Conservation (phyloP, 495 filamentous ascomycete species). For the Rhypophila decipiens region DNA sequence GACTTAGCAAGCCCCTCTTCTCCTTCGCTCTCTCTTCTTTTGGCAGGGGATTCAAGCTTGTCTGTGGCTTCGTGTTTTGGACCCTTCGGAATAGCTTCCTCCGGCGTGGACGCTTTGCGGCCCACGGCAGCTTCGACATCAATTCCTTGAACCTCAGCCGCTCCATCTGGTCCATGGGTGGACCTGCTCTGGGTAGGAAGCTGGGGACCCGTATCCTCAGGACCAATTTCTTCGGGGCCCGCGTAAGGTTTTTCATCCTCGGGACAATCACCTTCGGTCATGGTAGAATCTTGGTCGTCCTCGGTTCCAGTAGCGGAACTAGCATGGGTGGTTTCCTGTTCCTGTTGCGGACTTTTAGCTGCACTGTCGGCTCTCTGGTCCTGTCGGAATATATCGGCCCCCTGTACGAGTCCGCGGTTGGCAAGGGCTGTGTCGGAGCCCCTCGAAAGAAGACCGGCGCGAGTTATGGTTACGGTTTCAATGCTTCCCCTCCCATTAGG, state of each 20-base stretch:
- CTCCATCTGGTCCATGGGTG: conserved; percentile 18
- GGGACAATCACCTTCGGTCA: conserved; percentile 16
- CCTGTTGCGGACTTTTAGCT: conserved; percentile 40
- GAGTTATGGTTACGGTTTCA: conserved; percentile 62
- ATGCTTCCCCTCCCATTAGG: conserved; percentile 64
- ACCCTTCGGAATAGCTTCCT: conserved; percentile 11
- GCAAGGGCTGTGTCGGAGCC: conserved; percentile 22
- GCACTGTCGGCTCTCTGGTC: conserved; percentile 70
- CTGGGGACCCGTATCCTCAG: conserved; percentile 83
- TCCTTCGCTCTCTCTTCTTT: conserved; percentile 34
- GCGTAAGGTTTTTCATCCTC: conserved; percentile 71
- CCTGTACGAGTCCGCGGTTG: conserved; percentile 59
- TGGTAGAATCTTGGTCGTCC: conserved; percentile 28
- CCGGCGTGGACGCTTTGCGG: conserved; percentile 21
- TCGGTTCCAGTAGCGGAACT: conserved; percentile 4
- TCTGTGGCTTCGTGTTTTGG: conserved; percentile 43
- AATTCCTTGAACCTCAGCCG: conserved; percentile 40
- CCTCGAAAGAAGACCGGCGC: conserved; percentile 54
- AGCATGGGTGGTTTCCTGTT: conserved; percentile 7
- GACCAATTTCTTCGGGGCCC: conserved; percentile 74
- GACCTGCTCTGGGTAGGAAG: conserved; percentile 20
- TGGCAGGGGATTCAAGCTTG: conserved; percentile 24
- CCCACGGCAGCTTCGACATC: conserved; percentile 51
- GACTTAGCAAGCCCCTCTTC: too few relatives aligned
- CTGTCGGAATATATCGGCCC: conserved; percentile 68